A percentile compares a stretch with the other conserved stretches of the same genome.
These are phyloP conservation scores for Ceratocystis variospora DNA, from an alignment of 2,329 filamentous ascomycete species.

Conservation along the genomic window DNA sequence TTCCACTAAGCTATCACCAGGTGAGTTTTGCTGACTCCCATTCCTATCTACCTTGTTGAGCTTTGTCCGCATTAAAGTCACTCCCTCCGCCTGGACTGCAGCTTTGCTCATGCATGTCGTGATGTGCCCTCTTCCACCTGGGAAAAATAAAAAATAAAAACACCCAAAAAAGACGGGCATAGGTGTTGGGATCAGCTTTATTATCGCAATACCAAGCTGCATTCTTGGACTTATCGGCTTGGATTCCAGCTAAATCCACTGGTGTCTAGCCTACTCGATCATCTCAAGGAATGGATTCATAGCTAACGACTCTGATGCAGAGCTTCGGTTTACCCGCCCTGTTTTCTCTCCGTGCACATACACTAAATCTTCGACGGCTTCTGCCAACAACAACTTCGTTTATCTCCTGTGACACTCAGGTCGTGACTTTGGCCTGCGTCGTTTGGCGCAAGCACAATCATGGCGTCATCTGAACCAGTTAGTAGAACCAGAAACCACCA, in stretches of 20 bases:
- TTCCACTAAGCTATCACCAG: not conserved
- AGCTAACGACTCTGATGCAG: not conserved
- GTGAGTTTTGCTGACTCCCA: not conserved
- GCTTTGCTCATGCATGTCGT: not conserved
- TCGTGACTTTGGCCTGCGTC: conserved; percentile 1
- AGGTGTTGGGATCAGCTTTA: not conserved
- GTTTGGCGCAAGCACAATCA: conserved; percentile 8
- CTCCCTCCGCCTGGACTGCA: not conserved
- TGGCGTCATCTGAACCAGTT: conserved; percentile 17
- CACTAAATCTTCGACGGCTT: not conserved
- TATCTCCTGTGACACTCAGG: not conserved
- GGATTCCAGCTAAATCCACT: not conserved
- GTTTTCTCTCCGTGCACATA: not conserved
- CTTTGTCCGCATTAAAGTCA: not conserved
- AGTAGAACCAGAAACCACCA: conserved; percentile 4
- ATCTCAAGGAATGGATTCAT: not conserved
- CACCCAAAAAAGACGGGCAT: not conserved
- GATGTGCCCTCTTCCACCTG: not conserved
- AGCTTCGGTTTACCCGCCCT: not conserved
- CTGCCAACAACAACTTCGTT: not conserved
- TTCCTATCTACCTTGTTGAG: not conserved
- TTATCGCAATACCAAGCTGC: not conserved
- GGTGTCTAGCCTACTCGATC: not conserved
- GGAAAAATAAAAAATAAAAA: not conserved
- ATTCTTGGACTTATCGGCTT: not conserved